Evolutionary conservation across 2,329 filamentous ascomycete species (phyloP), one percentile per base, ranked within the genome.

Genomic region (Colletotrichum abscissum): DNA sequence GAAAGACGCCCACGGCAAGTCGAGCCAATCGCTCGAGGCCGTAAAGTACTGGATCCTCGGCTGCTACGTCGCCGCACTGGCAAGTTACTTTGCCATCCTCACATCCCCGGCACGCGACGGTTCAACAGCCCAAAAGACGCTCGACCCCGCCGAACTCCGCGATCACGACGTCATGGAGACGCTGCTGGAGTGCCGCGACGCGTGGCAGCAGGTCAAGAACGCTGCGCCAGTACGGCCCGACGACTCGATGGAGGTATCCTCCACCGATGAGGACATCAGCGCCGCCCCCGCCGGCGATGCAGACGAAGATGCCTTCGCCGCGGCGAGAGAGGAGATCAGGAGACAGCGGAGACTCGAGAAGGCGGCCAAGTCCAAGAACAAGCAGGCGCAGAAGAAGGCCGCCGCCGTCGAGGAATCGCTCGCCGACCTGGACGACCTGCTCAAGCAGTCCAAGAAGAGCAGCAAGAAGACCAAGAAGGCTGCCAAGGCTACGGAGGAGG

Each of bases 31-130:
- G 2, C 81, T 92, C n/a, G 85, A 89, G 26, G 86, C 92, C 9
- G 87, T 94, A 72, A 97, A 96, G 81, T 92, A 93, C 80, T 92
- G 94, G 81, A 91, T 95, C 12, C 86, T 97, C 52, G 92, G 94
- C 5, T 94, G 95, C 73, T 98, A 99, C 80, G 87, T 98, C 28
- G 95, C 94, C 56, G 89, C 94, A 1, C 87, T 99, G 76, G 92
- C 94, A 62, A 95, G 98, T 91, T 99, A 99, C 82, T 98, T 99
- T 81, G 94, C 95, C 49, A 89, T 98, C 46, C 85, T 99, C n/a
- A 94, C 95, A 12, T 97, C 95, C 0, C 92, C 94, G 1, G 89
- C 92, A 2, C 88, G 92, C 63, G 90, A 92, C 72, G 84, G 86
- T 1, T 83, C 86, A 46, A 87, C 87, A 8, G 82, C 85, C 0